Evolutionary conservation across 2,329 filamentous ascomycete species (phyloP).

Genomic region (Fusarium palustre): DNA sequence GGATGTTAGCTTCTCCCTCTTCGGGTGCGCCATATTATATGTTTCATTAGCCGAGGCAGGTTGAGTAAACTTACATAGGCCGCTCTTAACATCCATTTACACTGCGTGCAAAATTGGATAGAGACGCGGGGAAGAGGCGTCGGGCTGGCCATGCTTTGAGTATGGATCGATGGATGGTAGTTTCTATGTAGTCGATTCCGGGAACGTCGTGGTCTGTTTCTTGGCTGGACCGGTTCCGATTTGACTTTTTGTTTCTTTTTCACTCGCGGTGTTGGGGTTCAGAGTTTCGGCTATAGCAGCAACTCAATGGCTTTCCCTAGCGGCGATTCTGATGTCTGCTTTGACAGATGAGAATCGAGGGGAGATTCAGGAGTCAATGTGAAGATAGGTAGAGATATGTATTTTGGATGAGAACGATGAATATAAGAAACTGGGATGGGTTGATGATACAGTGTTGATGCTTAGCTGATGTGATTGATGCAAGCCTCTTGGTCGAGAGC

Average conservation of each 20-base stretch:
- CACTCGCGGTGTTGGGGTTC: constrained; percentile 10
- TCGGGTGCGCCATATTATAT: not conserved
- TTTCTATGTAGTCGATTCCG: constrained; percentile 15
- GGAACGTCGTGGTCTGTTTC: constrained; percentile 28
- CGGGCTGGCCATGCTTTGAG: constrained; percentile 23
- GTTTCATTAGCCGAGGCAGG: not conserved
- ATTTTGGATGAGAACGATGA: not conserved
- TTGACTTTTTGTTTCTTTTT: constrained; percentile 22
- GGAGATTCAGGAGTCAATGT: not conserved
- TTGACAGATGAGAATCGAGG: not conserved
- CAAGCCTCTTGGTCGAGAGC: constrained; percentile 30
- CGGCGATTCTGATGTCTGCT: not conserved
- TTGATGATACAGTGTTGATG: not conserved
- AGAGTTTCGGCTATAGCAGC: constrained; percentile 12
- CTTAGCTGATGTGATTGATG: constrained; percentile 9
- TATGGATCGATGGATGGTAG: not conserved
- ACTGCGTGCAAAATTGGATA: constrained; percentile 95
- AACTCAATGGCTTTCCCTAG: constrained; percentile 6
- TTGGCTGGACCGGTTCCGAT: constrained; percentile 2
- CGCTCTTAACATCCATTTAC: constrained; percentile 89
- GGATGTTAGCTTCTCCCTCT: not conserved
- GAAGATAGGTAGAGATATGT: not conserved
- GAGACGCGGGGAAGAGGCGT: constrained; percentile 72
- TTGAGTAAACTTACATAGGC: constrained; percentile 74
- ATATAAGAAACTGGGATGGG: not conserved